These are phyloP conservation scores for Paramyrothecium sp. DNA, from an alignment of 2,329 filamentous ascomycete genomes.

Conservation along the genomic window DNA sequence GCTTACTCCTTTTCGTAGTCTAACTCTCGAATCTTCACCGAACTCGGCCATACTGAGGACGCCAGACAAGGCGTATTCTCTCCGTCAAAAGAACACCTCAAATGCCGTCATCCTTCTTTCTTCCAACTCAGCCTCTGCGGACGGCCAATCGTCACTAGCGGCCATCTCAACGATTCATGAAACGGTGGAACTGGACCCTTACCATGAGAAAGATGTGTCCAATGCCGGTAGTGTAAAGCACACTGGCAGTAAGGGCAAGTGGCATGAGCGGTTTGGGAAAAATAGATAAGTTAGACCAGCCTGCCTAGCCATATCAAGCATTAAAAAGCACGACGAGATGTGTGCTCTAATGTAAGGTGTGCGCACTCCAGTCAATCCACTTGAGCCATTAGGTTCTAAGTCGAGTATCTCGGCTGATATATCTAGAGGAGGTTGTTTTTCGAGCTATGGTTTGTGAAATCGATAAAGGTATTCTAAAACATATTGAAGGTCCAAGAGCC, in stretches of 20 bases:
- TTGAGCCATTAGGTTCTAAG: too few relatives aligned
- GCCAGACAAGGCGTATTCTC: constrained; percentile 51
- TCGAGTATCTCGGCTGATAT: too few relatives aligned
- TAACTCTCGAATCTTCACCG: constrained; percentile 48
- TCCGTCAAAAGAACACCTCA: constrained; percentile 67
- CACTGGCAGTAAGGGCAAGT: constrained; percentile 45
- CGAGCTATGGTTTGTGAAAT: too few relatives aligned
- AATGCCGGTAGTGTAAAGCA: constrained; percentile 12
- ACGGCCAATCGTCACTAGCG: constrained; percentile 33
- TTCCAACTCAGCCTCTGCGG: constrained; percentile 20
- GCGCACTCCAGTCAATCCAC: too few relatives aligned
- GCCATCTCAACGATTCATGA: constrained; percentile 58
- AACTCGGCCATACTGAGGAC: constrained; percentile 50
- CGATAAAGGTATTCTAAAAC: too few relatives aligned
- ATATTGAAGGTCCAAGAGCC: too few relatives aligned
- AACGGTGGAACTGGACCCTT: constrained; percentile 57
- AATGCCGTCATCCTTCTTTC: constrained; percentile 61
- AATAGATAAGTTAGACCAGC: constrained; percentile 29
- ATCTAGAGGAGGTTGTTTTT: too few relatives aligned
- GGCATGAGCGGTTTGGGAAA: constrained; percentile 59
- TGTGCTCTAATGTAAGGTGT: too few relatives aligned
- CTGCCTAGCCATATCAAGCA: too few relatives aligned
- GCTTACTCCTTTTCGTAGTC: constrained; percentile 25
- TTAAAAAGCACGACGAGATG: too few relatives aligned
- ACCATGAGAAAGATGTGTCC: constrained; percentile 27